Evolutionary conservation across 2,329 filamentous ascomycete genomes (phyloP), one percentile per base, ranked within the genome.

Genomic region (Diaporthe citriasiana): DNA sequence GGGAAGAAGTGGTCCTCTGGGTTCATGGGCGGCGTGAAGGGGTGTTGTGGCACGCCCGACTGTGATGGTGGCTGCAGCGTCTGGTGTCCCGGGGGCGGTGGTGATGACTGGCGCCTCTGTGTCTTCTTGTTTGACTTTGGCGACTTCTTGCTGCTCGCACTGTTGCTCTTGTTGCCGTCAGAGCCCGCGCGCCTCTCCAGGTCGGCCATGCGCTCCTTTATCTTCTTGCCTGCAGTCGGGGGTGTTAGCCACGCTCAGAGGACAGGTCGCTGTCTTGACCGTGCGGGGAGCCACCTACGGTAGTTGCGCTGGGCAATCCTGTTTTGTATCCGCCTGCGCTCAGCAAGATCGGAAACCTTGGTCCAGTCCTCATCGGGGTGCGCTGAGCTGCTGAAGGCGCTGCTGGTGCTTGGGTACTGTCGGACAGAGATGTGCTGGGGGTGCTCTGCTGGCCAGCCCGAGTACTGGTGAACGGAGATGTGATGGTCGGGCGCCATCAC

Each of bases 321-420:
- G 87, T 98, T 98, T 86, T 98, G 95, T 86, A 98, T 98, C 82
- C 95, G 91, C 80, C 95, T 89, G 81, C 97, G 92, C 86, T 98
- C 96, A 69, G 95, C 96, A 75, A 98, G 92, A 84, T 98, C 96
- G 73, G 96, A 97, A 83, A 98, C 98, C 91, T 98, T 97, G 82
- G 96, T 98, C 96, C 96, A 98, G 87, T 98, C 96, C 86, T 98
- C 96, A 81, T 98, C 95, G 72, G 96, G 94, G 83, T 97, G 97
- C 79, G 95, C 96, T 77, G 95, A 97, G 80, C 93, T 93, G 85
- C 94, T 97, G 88, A 97, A 98, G 79, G 96, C 96, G 85, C 95
- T 98, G 87, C 95, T 98, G 76, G 94, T 97, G 82, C 92, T 75
- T 38, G 74, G 74, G 53, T 75, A 75, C 45, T 75, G 74, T 42